phyloP scores from a whole-genome alignment of 129 eudicot species.

The Logfia minima region DNA sequence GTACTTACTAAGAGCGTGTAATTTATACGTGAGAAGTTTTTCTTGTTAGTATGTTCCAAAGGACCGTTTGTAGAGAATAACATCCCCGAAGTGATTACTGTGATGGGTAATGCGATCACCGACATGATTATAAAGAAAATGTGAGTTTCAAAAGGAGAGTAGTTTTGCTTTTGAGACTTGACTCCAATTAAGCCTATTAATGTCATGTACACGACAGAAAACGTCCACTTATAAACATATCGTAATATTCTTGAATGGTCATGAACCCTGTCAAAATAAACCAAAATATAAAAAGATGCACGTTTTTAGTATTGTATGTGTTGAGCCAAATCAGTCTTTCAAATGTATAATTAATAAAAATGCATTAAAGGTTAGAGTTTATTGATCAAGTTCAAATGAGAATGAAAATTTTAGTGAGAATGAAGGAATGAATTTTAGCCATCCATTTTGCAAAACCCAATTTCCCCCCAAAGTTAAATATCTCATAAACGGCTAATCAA shows the following conservation, averaged over 20 bases:
- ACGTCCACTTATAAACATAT: background rate
- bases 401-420: no score
- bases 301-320: no score
- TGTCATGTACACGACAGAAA: background rate
- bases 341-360: no score
- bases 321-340: no score
- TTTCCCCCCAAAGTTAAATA: no score
- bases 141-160: constrained; percentile 12
- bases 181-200: constrained; percentile 13
- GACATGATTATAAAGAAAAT: constrained; percentile 11
- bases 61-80: background rate
- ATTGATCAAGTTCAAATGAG: no score
- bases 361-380: no score
- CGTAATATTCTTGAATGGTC: background rate
- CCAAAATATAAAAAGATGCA: background rate
- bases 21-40: background rate
- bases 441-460: no score
- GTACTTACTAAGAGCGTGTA: background rate
- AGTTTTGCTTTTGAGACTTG: constrained; percentile 2
- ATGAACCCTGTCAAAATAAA: background rate
- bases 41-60: background rate
- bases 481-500: no score
- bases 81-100: background rate
- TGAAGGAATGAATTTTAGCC: no score
- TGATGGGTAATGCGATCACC: background rate